Conservation (phyloP, 2,329 filamentous ascomycete genomes). For the Aspergillus amoenus region DNA sequence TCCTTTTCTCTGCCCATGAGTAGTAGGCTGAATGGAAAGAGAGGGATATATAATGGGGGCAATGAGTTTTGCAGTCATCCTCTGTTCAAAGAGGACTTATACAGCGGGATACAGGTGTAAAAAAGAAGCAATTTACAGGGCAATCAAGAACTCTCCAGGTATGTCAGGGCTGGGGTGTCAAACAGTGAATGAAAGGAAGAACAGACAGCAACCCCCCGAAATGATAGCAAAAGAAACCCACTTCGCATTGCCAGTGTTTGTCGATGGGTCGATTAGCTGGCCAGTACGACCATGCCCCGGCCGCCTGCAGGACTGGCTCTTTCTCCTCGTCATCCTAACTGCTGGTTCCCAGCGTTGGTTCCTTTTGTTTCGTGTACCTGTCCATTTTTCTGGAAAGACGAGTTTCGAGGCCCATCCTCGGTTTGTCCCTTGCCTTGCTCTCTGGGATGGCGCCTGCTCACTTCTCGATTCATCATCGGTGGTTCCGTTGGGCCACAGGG, state of each 20-base stretch:
- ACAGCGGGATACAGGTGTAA: neutral
- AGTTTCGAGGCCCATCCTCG: neutral
- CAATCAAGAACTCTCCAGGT: neutral
- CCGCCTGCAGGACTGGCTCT: slow-evolving; percentile 22
- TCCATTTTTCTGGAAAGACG: slow-evolving; percentile 6
- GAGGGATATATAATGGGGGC: slow-evolving; percentile 1
- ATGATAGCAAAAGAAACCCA: slow-evolving; percentile 10
- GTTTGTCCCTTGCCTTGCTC: neutral
- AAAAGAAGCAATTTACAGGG: slow-evolving; percentile 5
- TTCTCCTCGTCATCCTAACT: slow-evolving; percentile 12
- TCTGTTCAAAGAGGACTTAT: slow-evolving; percentile 6
- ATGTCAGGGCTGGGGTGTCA: slow-evolving; percentile 2
- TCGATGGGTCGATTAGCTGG: slow-evolving; percentile 23
- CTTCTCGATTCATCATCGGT: slow-evolving; percentile 3
- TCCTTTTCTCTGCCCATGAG: slow-evolving; percentile 1
- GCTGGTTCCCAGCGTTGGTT: slow-evolving; percentile 3
- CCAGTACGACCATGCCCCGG: slow-evolving; percentile 25
- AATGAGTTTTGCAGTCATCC: neutral
- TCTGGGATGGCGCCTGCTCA: neutral
- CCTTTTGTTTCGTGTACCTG: slow-evolving; percentile 7
- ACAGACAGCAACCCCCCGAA: neutral
- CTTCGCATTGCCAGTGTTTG: slow-evolving; percentile 21
- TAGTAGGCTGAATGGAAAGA: neutral
- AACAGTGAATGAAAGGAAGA: slow-evolving; percentile 2
- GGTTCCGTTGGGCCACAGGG: neutral